Percentiles rank a stretch among this genome's conserved stretches.
Evolutionary conservation across 306 rosid species (phyloP).

Genomic region (Geum urbanum): DNA sequence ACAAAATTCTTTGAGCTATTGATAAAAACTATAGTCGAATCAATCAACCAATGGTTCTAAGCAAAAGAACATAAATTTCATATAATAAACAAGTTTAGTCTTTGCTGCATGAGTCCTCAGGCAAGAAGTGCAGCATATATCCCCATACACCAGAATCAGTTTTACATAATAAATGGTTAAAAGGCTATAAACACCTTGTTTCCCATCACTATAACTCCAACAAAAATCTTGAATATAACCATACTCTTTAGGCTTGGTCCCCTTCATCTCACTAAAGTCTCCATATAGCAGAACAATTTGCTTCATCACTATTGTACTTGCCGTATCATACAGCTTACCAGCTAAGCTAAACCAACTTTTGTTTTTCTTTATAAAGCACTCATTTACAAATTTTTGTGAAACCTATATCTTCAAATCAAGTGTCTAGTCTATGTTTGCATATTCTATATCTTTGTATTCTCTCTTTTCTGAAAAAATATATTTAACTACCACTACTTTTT

Average conservation of each 20-base stretch:
- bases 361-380: neutral
- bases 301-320: neutral
- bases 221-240: neutral
- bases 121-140: neutral
- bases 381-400: neutral
- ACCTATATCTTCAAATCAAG: neutral
- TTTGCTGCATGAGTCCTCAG: neutral
- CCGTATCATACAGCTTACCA: neutral
- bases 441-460: neutral
- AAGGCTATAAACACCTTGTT: neutral
- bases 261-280: conserved; percentile 4
- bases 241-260: neutral
- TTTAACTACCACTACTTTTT: neutral
- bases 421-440: conserved; percentile 1
- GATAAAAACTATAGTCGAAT: neutral
- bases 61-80: neutral
- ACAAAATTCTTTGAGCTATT: too few species aligned
- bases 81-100: conserved; percentile 1
- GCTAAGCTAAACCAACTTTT: neutral
- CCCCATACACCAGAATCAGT: neutral
- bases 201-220: neutral
- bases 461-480: neutral
- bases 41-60: neutral
- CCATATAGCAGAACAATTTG: neutral
- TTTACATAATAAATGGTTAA: neutral